Percentiles rank a stretch among this genome's conserved stretches.
Conservation (phyloP, 1,284 basidiomycete species). For the Ganoderma resinaceum region DNA sequence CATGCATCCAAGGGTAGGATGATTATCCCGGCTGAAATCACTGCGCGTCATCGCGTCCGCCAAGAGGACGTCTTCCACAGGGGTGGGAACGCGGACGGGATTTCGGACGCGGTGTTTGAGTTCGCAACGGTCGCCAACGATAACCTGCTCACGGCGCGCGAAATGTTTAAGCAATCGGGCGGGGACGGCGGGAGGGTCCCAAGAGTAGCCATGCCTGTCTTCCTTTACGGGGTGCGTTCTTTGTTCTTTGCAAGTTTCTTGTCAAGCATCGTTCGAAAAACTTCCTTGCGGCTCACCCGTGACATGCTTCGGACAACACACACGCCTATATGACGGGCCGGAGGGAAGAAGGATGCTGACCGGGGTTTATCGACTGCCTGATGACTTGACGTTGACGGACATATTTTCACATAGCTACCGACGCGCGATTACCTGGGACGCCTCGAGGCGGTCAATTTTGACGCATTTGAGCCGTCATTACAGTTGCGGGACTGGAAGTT, state of each 20-base stretch:
- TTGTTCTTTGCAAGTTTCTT: constrained; percentile 15
- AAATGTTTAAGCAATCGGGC: constrained; percentile 72
- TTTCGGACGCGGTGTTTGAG: constrained; percentile 85
- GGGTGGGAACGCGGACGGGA: constrained; percentile 67
- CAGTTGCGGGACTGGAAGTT: constrained; percentile 85
- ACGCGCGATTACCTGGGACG: constrained; percentile 76
- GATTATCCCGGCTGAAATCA: constrained; percentile 87
- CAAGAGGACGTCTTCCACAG: constrained; percentile 89
- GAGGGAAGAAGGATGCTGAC: constrained; percentile 22
- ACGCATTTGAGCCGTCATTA: constrained; percentile 79
- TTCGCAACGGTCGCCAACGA: constrained; percentile 93
- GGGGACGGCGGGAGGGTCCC: constrained; percentile 60
- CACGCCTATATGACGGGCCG: constrained; percentile 22
- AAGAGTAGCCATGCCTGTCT: constrained; percentile 73
- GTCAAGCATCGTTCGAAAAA: constrained; percentile 41
- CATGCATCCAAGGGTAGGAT: constrained; percentile 78
- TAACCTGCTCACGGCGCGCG: constrained; percentile 85
- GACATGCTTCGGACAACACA: constrained; percentile 9
- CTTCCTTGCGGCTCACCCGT: constrained; percentile 23
- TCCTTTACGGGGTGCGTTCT: constrained; percentile 71
- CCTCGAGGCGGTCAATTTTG: constrained; percentile 83
- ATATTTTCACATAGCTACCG: constrained; percentile 62
- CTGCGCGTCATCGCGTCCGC: constrained; percentile 78
- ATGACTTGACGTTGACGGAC: constrained; percentile 16
- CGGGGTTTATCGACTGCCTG: constrained; percentile 8